A percentile compares a stretch with the other conserved stretches of the same genome.
Evolutionary conservation across 1,284 basidiomycete species (phyloP).

Genomic region (Fomitopsis schrenkii): DNA sequence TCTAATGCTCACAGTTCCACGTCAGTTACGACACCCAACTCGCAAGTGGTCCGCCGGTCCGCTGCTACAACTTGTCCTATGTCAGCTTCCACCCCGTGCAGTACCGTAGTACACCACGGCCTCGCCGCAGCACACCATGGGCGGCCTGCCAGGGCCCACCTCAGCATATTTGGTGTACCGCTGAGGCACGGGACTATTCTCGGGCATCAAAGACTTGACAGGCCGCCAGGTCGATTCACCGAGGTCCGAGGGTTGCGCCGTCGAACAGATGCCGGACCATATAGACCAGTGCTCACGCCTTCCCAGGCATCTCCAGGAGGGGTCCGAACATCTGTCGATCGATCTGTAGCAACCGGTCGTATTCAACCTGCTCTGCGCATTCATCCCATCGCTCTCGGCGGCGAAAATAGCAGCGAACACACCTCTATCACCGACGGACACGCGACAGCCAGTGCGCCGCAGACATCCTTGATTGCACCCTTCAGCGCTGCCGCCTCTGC

Average conservation of each 20-base stretch:
- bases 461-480: constrained; percentile 10
- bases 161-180: too few relatives aligned
- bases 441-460: constrained; percentile 10
- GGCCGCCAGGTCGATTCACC: not conserved
- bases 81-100: not conserved
- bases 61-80: not conserved
- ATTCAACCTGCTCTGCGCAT: constrained; percentile 6
- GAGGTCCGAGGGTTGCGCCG: not conserved
- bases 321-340: constrained; percentile 12
- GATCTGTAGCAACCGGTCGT: constrained; percentile 8
- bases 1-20: not conserved
- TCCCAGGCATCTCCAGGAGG: constrained; percentile 3
- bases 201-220: not conserved
- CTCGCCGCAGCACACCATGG: not conserved
- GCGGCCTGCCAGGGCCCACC: too few relatives aligned
- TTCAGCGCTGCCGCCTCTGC: constrained; percentile 11
- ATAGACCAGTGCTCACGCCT: not conserved
- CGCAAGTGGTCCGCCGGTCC: not conserved
- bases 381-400: not conserved
- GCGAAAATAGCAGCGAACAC: not conserved
- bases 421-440: constrained; percentile 19
- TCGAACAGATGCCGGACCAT: not conserved
- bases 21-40: not conserved
- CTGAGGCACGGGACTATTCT: not conserved
- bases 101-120: not conserved